Conservation (phyloP, 2,329 filamentous ascomycete species). For the Colletotrichum godetiae region DNA sequence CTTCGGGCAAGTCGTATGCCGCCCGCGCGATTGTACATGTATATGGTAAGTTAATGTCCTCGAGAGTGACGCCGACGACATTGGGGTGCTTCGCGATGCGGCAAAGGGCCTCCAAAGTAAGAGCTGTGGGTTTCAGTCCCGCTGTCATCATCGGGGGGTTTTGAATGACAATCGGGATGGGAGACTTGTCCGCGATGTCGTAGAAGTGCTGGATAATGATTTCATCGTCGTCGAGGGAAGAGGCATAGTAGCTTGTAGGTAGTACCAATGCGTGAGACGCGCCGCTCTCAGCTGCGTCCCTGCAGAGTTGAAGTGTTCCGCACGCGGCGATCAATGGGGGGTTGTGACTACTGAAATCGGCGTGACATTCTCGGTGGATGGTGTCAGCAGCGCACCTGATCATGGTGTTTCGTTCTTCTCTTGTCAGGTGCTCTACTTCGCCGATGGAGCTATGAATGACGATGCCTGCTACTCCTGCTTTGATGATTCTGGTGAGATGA, state of each 20-base stretch:
- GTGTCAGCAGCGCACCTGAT: constrained; percentile 77
- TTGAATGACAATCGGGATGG: constrained; percentile 71
- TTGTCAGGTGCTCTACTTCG: constrained; percentile 78
- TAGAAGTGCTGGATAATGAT: constrained; percentile 71
- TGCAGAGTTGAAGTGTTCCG: constrained; percentile 74
- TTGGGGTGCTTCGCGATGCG: constrained; percentile 61
- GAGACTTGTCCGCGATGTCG: constrained; percentile 66
- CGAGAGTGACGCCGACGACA: no score
- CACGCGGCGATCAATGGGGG: constrained; percentile 76
- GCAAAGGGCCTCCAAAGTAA: constrained; percentile 64
- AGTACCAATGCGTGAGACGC: constrained; percentile 76
- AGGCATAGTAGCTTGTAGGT: constrained; percentile 76
- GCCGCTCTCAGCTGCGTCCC: constrained; percentile 71
- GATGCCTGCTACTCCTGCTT: constrained; percentile 73
- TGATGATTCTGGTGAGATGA: constrained; percentile 51
- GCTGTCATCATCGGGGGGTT: constrained; percentile 70
- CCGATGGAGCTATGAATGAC: constrained; percentile 80
- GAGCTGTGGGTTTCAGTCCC: constrained; percentile 62
- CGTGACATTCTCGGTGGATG: constrained; percentile 71
- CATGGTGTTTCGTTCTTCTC: constrained; percentile 75
- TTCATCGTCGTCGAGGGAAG: constrained; percentile 63
- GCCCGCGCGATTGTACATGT: no score
- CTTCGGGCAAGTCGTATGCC: no score
- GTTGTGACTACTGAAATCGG: constrained; percentile 57
- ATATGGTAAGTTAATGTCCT: no score